These are phyloP conservation scores for Trametes maxima DNA, from an alignment of 768 basidiomycete genomes.

Conservation along the genomic window DNA sequence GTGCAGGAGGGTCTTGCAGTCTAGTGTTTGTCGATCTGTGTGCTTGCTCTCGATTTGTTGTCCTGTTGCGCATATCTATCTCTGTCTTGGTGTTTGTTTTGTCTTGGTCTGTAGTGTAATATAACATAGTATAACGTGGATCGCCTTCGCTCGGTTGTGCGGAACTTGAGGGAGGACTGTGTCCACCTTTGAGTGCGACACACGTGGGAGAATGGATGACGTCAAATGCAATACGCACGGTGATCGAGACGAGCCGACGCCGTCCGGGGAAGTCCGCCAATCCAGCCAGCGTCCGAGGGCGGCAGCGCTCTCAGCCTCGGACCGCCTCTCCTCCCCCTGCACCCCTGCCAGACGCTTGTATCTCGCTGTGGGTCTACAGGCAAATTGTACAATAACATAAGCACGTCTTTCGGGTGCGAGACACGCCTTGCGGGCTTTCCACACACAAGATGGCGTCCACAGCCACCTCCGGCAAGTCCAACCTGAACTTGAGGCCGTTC, in stretches of 20 bases:
- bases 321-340: no score
- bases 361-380: no score
- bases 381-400: no score
- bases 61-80: constrained; percentile 1
- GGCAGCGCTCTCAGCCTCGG: no score
- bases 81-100: not conserved
- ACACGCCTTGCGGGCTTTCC: not conserved
- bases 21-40: constrained; percentile 13
- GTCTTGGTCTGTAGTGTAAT: not conserved
- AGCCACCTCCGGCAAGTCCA: not conserved
- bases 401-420: no score
- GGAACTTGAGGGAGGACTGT: not conserved
- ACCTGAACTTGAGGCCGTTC: not conserved
- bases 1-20: not conserved
- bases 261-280: no score
- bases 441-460: not conserved
- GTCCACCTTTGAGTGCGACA: no score
- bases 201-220: no score
- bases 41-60: constrained; percentile 23
- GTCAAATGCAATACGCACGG: no score
- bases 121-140: not conserved
- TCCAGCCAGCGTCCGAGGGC: no score
- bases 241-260: no score
- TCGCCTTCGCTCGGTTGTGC: not conserved
- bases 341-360: no score